Evolutionary conservation across 768 basidiomycete genomes (phyloP), one percentile per base, ranked within the genome.

Genomic region (Lentinula raphanica): DNA sequence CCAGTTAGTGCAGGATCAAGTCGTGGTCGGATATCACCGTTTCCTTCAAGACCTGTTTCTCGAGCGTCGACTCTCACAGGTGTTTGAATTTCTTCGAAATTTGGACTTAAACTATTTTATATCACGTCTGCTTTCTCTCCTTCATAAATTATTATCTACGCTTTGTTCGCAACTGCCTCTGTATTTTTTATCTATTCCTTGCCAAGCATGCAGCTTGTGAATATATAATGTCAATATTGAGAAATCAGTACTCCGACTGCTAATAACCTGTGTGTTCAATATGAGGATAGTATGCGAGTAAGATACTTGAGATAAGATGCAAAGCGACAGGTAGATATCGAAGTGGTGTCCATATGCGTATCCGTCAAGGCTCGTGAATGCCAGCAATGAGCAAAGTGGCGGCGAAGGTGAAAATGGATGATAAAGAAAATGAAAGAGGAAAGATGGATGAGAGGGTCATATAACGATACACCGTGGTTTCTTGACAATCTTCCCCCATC

Each of bases 401-500:
- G 8, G 19, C 11, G 12, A 29, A 29, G 28, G 32, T 7, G 32
- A 11, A 17, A 36, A 15, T 23, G 17, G 19, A n/a, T n/a, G n/a
- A n/a, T n/a, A n/a, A n/a, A n/a, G n/a, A n/a, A n/a, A n/a, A n/a
- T n/a, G n/a, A n/a, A n/a, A n/a, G n/a, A n/a, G n/a, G n/a, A n/a
- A n/a, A n/a, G n/a, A n/a, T n/a, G n/a, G n/a, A n/a, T n/a, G n/a
- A n/a, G n/a, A 42, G 17, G 38, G 32, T 44, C 61, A 82, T 58
- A 76, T 69, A 56, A 94, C 76, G 46, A 94, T 80, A 75, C 94
- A 95, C 66, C 82, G 80, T 73, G 79, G 80, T 67, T 83, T 76
- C 70, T 80, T 86, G 49, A 84, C 80, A 63, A 81, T 84, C 74
- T 88, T 86, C 31, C 85, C 83, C 86, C 90, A 89, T 53, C 82